These are phyloP conservation scores for Mycena vulgaris DNA, from an alignment of 768 basidiomycete species.

Conservation along the genomic window DNA sequence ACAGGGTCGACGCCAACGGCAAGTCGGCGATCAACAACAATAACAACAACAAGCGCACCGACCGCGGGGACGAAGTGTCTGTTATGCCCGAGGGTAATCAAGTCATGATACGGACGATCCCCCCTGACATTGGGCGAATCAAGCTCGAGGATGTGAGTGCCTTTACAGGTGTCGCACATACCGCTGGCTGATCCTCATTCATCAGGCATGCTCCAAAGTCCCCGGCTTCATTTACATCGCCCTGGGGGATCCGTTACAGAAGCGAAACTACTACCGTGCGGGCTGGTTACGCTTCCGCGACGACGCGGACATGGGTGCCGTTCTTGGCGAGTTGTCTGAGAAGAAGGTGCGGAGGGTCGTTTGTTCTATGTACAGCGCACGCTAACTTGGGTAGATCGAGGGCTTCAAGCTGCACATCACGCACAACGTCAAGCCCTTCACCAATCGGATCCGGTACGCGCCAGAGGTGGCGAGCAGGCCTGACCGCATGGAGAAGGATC, in stretches of 20 bases:
- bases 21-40: constrained; percentile 59
- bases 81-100: constrained; percentile 87
- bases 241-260: constrained; percentile 92
- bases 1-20: constrained; percentile 71
- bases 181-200: constrained; percentile 31
- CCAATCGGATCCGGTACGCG: constrained; percentile 83
- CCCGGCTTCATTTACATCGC: constrained; percentile 92
- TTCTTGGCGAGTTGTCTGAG: constrained; percentile 83
- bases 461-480: constrained; percentile 88
- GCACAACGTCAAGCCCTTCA: constrained; percentile 84
- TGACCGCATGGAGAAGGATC: constrained; percentile 86
- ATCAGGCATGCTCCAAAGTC: constrained; percentile 81
- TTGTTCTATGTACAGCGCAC: constrained; percentile 1
- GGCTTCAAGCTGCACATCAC: constrained; percentile 95
- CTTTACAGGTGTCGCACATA: constrained; percentile 17
- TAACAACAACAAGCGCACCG: constrained; percentile 57
- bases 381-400: constrained; percentile 76
- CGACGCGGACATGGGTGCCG: constrained; percentile 84
- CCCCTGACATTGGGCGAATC: constrained; percentile 90
- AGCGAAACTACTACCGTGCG: constrained; percentile 94
- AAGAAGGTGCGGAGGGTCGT: constrained; percentile 74
- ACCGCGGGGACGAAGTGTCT: constrained; percentile 81
- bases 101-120: constrained; percentile 95
- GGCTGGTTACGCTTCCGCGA: constrained; percentile 93
- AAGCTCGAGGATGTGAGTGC: constrained; percentile 89